phyloP scores from a whole-genome alignment of 371 early-diverging fungal genomes.

The Rhizomucor pusillus region DNA sequence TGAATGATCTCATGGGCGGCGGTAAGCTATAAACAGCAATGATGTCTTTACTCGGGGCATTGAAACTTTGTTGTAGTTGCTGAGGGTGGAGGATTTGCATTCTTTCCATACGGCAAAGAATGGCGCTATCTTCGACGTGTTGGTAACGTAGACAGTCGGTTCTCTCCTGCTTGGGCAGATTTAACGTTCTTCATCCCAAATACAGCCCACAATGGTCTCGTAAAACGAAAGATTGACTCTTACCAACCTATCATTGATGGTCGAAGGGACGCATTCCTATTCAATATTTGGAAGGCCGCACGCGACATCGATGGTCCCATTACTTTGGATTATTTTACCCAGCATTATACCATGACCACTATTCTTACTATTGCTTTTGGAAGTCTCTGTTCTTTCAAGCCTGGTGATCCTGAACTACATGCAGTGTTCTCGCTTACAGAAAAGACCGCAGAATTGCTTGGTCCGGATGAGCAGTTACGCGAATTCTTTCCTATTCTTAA shows the following conservation, averaged over 20 bases:
- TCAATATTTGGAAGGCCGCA: constrained; percentile 3
- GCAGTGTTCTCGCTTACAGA: constrained; percentile 38
- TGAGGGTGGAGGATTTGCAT: constrained; percentile 45
- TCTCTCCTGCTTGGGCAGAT: too few species aligned
- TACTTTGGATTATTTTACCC: constrained; percentile 18
- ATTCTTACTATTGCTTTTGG: constrained; percentile 43
- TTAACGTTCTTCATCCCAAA: not conserved
- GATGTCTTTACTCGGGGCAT: not conserved
- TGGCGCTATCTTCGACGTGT: constrained; percentile 44
- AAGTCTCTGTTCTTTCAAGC: constrained; percentile 30
- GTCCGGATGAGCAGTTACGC: constrained; percentile 34
- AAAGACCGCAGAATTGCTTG: constrained; percentile 23
- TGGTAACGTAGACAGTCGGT: constrained; percentile 21
- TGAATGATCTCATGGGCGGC: constrained; percentile 36
- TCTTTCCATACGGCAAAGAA: constrained; percentile 38
- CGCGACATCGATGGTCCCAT: constrained; percentile 3
- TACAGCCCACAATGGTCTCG: constrained; percentile 35
- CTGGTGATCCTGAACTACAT: constrained; percentile 34
- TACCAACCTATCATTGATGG: constrained; percentile 41
- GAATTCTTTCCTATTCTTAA: constrained; percentile 48
- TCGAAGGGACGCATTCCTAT: constrained; percentile 17
- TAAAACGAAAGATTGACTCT: constrained; percentile 30
- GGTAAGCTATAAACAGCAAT: constrained; percentile 15
- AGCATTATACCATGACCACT: constrained; percentile 44
- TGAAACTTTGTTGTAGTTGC: constrained; percentile 17